Evolutionary conservation across 352 stramenopile species (phyloP).

Genomic region (Pythium oligandrum): DNA sequence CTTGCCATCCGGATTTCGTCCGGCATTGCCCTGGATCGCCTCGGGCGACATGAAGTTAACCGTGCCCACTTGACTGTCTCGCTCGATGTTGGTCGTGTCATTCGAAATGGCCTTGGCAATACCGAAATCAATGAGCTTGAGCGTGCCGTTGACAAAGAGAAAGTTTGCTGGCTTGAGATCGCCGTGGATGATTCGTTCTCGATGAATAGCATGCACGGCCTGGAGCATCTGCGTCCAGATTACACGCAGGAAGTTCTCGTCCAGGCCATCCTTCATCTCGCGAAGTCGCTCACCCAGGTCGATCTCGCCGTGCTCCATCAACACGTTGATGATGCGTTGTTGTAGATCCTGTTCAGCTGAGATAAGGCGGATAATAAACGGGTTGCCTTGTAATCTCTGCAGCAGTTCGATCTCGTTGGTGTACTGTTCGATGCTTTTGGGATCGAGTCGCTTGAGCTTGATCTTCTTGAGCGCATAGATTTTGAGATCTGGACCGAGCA

Average conservation of each 20-base stretch:
- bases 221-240: slow-evolving; percentile 99
- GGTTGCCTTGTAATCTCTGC: slow-evolving; percentile 90
- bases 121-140: slow-evolving; percentile 98
- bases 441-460: slow-evolving; percentile 91
- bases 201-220: slow-evolving; percentile 96
- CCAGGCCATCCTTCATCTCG: slow-evolving; percentile 76
- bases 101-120: slow-evolving; percentile 97
- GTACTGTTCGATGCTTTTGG: slow-evolving; percentile 91
- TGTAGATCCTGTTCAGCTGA: slow-evolving; percentile 91
- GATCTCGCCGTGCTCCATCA: slow-evolving; percentile 98
- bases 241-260: slow-evolving; percentile 97
- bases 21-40: slow-evolving; percentile 62
- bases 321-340: slow-evolving; percentile 68
- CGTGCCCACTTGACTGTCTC: slow-evolving; percentile 94
- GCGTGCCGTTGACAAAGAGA: slow-evolving; percentile 92
- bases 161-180: slow-evolving; percentile 97
- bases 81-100: slow-evolving; percentile 96
- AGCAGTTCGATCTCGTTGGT: slow-evolving; percentile 97
- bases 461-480: slow-evolving; percentile 99
- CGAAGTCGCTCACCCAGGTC: slow-evolving; percentile 94
- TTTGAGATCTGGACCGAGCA: slow-evolving; percentile 89
- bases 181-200: slow-evolving; percentile 92
- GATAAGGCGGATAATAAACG: slow-evolving; percentile 95
- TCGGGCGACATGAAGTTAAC: slow-evolving; percentile 98
- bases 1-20: slow-evolving; percentile 54